These are phyloP conservation scores for Tetrapisispora nanseiensis DNA, from an alignment of 805 yeast genomes.

Conservation along the genomic window DNA sequence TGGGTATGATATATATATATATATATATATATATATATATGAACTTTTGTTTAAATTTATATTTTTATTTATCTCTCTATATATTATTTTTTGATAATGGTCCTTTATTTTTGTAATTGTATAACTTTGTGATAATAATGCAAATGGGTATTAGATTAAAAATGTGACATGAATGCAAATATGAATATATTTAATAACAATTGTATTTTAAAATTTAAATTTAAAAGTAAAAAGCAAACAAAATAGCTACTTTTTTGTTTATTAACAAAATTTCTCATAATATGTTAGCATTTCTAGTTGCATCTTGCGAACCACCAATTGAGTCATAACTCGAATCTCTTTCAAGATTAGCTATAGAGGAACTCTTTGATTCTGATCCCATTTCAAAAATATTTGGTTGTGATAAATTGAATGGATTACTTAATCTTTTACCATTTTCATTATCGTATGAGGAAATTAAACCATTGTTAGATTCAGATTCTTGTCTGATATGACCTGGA, in stretches of 20 bases:
- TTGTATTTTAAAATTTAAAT: too few relatives aligned
- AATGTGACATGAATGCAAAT: too few relatives aligned
- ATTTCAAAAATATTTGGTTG: conserved; percentile 11
- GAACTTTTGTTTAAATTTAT: too few relatives aligned
- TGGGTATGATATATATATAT: too few relatives aligned
- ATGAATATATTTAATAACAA: too few relatives aligned
- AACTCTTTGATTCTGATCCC: background rate
- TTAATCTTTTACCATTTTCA: conserved; percentile 7
- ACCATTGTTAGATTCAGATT: conserved; percentile 24
- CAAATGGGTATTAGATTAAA: too few relatives aligned
- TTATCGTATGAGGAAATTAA: conserved; percentile 20
- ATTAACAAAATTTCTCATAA: background rate
- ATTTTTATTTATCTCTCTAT: too few relatives aligned
- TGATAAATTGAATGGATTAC: conserved; percentile 3
- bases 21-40: too few relatives aligned
- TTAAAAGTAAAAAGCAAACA: background rate
- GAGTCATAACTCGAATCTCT: conserved; percentile 18
- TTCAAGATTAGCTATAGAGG: conserved; percentile 5
- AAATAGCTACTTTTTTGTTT: background rate
- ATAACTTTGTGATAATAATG: too few relatives aligned
- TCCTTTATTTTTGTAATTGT: too few relatives aligned
- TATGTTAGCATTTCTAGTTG: conserved; percentile 11
- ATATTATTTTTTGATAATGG: too few relatives aligned
- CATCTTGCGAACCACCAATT: conserved; percentile 7
- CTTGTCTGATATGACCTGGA: conserved; percentile 22